Percentiles rank a stretch among this genome's conserved stretches.
Evolutionary conservation across 2,329 filamentous ascomycete species (phyloP).

Genomic region (Verticillium isaacii): DNA sequence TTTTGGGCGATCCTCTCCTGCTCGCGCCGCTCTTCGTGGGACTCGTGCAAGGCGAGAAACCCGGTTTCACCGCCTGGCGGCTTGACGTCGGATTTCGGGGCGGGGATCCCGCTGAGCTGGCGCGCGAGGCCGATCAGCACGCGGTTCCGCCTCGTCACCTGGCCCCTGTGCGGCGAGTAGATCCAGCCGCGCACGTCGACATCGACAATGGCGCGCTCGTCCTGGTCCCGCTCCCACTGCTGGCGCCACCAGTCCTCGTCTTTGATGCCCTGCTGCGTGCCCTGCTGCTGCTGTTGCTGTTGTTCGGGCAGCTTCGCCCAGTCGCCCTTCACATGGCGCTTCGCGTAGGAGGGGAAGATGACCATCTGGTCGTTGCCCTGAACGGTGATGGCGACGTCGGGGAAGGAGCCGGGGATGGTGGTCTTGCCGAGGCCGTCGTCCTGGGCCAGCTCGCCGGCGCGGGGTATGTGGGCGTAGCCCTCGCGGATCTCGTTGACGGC

Average conservation of each 20-base stretch:
- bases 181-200: slow-evolving; percentile 96
- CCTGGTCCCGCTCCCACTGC: slow-evolving; percentile 75
- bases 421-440: slow-evolving; percentile 26
- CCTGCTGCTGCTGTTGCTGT: slow-evolving; percentile 18
- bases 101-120: slow-evolving; percentile 80
- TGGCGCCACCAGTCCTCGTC: slow-evolving; percentile 72
- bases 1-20: slow-evolving; percentile 67
- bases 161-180: slow-evolving; percentile 79
- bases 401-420: slow-evolving; percentile 71
- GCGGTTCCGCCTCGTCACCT: slow-evolving; percentile 81
- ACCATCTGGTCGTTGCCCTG: slow-evolving; percentile 89
- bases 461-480: slow-evolving; percentile 51
- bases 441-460: slow-evolving; percentile 29
- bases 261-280: slow-evolving; percentile 34
- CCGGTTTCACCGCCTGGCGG: neutral
- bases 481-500: slow-evolving; percentile 56
- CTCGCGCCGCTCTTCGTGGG: slow-evolving; percentile 46
- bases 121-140: slow-evolving; percentile 82
- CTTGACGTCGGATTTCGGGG: slow-evolving; percentile 41
- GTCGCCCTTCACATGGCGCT: slow-evolving; percentile 58
- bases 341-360: slow-evolving; percentile 89
- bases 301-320: slow-evolving; percentile 24
- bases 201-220: slow-evolving; percentile 82
- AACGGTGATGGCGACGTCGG: slow-evolving; percentile 74
- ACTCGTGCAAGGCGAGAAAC: slow-evolving; percentile 24